These are phyloP conservation scores for Talaromyces ruber DNA, from an alignment of 495 filamentous ascomycete species.

Conservation along the genomic window DNA sequence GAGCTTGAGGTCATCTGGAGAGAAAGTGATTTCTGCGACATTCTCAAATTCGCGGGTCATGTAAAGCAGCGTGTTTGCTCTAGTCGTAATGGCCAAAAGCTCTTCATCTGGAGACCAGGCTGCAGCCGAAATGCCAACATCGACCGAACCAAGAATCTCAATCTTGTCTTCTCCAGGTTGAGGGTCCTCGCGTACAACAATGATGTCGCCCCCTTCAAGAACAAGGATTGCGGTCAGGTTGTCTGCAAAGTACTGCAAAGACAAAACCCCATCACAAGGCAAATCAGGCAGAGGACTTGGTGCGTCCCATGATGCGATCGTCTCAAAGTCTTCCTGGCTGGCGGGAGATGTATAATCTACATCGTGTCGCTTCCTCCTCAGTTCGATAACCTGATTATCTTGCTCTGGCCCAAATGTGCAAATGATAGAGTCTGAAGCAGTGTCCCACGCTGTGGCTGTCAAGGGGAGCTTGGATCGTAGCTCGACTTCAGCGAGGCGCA, in stretches of 20 bases:
- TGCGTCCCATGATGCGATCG: conserved; percentile 82
- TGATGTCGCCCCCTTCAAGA: conserved; percentile 83
- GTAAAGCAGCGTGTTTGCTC: conserved; percentile 70
- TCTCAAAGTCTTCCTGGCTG: conserved; percentile 30
- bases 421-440: conserved; percentile 57
- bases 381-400: conserved; percentile 53
- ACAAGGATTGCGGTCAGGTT: conserved; percentile 68
- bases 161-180: conserved; percentile 63
- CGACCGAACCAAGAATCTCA: conserved; percentile 89
- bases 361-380: conserved; percentile 39
- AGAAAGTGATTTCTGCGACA: conserved; percentile 62
- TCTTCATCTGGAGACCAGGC: conserved; percentile 96
- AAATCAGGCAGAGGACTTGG: conserved; percentile 62
- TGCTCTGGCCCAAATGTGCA: conserved; percentile 67
- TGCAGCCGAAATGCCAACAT: conserved; percentile 81
- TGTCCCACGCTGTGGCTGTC: conserved; percentile 72
- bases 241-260: conserved; percentile 78
- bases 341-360: conserved; percentile 25
- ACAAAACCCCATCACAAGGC: conserved; percentile 59
- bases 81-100: conserved; percentile 72
- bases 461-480: conserved; percentile 47
- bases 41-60: conserved; percentile 91
- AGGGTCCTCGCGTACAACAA: conserved; percentile 72
- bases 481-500: conserved; percentile 52
- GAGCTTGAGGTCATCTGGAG: conserved; percentile 66